Percentiles rank a stretch among this genome's conserved stretches.
Conservation (phyloP, 2,329 filamentous ascomycete species). For the Triangularia verruculosa region DNA sequence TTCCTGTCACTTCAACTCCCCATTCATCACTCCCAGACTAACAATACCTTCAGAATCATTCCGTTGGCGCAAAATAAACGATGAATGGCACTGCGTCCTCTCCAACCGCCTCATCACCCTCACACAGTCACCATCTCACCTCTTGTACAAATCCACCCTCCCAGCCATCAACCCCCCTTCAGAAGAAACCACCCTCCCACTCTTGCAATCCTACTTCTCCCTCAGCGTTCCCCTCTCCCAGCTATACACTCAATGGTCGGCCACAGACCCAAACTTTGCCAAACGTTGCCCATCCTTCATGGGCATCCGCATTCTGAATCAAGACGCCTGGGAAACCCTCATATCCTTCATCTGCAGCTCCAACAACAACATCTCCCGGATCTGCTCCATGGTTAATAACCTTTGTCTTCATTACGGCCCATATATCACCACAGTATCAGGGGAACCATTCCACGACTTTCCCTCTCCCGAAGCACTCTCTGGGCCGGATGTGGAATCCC, state of each 20-base stretch:
- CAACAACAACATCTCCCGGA: slow-evolving; percentile 95
- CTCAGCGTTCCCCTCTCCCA: slow-evolving; percentile 70
- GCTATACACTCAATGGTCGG: slow-evolving; percentile 85
- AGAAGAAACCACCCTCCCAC: slow-evolving; percentile 66
- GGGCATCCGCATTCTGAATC: slow-evolving; percentile 86
- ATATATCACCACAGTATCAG: slow-evolving; percentile 67
- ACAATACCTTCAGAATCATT: slow-evolving; percentile 66
- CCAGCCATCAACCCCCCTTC: slow-evolving; percentile 34
- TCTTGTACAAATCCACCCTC: slow-evolving; percentile 77
- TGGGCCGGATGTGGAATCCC: slow-evolving; percentile 66
- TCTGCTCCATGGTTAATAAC: slow-evolving; percentile 95
- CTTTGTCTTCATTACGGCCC: slow-evolving; percentile 83
- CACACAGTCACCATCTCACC: slow-evolving; percentile 72
- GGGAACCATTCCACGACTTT: slow-evolving; percentile 80
- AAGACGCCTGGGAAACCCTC: slow-evolving; percentile 94
- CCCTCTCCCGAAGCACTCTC: slow-evolving; percentile 73
- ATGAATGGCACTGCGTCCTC: slow-evolving; percentile 86
- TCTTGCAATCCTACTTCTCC: slow-evolving; percentile 85
- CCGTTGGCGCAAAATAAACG: slow-evolving; percentile 81
- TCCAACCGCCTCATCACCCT: slow-evolving; percentile 81
- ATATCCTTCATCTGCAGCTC: slow-evolving; percentile 97
- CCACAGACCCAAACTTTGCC: slow-evolving; percentile 81
- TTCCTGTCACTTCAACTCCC: background rate
- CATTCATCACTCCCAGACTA: background rate
- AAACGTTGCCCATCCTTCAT: slow-evolving; percentile 83